A percentile compares a stretch with the other conserved stretches of the same genome.
Conservation (phyloP, 2,329 filamentous ascomycete genomes). For the Cladosporium velox region DNA sequence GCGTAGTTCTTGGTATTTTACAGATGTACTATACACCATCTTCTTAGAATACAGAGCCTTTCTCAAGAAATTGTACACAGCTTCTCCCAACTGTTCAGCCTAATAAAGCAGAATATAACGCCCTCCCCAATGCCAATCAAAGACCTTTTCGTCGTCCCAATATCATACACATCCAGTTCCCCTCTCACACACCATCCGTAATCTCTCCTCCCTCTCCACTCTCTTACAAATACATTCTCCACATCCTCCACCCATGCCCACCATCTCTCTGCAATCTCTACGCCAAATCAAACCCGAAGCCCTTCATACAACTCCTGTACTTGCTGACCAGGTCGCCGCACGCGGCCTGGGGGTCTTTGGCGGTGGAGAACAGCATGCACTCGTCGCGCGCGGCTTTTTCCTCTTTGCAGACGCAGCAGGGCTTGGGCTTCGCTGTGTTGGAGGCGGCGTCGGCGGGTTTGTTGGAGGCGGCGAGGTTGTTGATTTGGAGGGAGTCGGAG, state of each 20-base stretch:
- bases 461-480: conserved; percentile 50
- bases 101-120: background rate
- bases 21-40: conserved; percentile 15
- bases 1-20: background rate
- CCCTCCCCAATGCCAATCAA: background rate
- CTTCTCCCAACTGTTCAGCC: background rate
- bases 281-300: conserved; percentile 76
- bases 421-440: conserved; percentile 54
- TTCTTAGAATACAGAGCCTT: conserved; percentile 2
- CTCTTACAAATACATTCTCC: background rate
- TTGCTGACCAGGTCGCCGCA: conserved; percentile 80
- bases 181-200: background rate
- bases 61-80: background rate
- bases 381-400: conserved; percentile 93
- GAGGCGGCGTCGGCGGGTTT: conserved; percentile 35
- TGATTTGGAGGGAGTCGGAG: conserved; percentile 25
- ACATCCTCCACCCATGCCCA: background rate
- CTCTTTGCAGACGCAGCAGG: conserved; percentile 96
- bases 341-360: conserved; percentile 77
- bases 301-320: conserved; percentile 90
- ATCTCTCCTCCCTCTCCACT: background rate
- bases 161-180: background rate
- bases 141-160: background rate
- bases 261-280: conserved; percentile 3
- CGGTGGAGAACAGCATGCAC: conserved; percentile 96